Evolutionary conservation across 73 alveolate species (phyloP), one percentile per base, ranked within the genome.

Genomic region (Blepharisma japonicum): DNA sequence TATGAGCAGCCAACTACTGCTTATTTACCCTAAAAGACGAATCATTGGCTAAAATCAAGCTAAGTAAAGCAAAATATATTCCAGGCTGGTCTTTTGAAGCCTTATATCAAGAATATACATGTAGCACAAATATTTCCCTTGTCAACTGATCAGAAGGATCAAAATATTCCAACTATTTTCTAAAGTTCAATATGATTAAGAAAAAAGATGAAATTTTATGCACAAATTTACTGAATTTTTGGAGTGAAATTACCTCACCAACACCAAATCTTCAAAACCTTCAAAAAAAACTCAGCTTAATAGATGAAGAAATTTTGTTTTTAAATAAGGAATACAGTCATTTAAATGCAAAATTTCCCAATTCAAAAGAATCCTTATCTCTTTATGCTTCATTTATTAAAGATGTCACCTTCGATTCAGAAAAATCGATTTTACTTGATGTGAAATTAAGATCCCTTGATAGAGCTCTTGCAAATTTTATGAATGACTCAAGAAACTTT

Each of bases 131-230:
- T 20, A 14, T 14, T 20, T 20, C 14, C 46, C 0, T 1, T n/a
- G 49, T 2, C n/a, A 39, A 8, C 74, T 61, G 0, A 39, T 14
- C 14, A 1, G 74, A 61, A 61, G 74, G 23, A 8, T 14, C 23
- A 8, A 0, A 25, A n/a, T 61, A 18, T 61, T 39, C 23, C 3
- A 61, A 61, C 5, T 61, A 14, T 25, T 14, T n/a, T 8, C 23
- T 25, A 3, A 0, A 61, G 5, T 39, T 61, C 18, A 39, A 61
- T 14, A 61, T 14, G 5, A 39, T 61, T 11, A 61, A 61, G 5
- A n/a, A 9, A 14, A 39, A 61, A 14, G 74, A 61, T 61, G 74
- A 61, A 61, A n/a, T n/a, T n/a, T 61, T 61, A 25, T 61, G 74
- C 46, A 1, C 23, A 8, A 9, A n/a, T 61, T 61, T 61, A 25